Evolutionary conservation across 2,329 filamentous ascomycete species (phyloP), one percentile per base, ranked within the genome.

Genomic region (Madurella mycetomatis): DNA sequence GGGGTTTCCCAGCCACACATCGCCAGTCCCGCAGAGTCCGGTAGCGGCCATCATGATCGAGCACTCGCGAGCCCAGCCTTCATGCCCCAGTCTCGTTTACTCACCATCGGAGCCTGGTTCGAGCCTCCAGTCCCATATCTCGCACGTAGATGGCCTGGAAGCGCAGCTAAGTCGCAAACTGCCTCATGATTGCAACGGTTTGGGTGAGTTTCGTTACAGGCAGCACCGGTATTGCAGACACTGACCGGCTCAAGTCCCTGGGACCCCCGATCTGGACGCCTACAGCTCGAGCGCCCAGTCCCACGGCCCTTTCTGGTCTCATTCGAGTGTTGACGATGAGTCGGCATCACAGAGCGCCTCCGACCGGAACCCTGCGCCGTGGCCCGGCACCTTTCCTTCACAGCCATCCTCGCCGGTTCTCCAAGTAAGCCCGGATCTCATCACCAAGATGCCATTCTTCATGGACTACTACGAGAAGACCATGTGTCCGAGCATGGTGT

Each of bases 381-480:
- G 79, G 75, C 76, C 76, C 9, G 67, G 69, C 13, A 67, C 73
- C 31, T 72, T 76, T 59, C 76, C 79, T 51, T 68, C 70, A 40
- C 75, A 75, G 41, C 70, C 76, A 56, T 76, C 79, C 53, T 69
- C 71, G 19, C 75, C 75, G 18, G 66, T 76, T n/a, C 67, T 71
- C 60, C 80, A 78, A 66, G 73, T 82, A 75, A 77, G 76, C 78
- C 67, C 81, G 67, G 74, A 87, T 70, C 74, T 89, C 64, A 84
- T 89, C 57, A 83, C 86, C 55, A 87, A 90, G 66, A 87, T 95
- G 75, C 86, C 88, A 61, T 95, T 88, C 71, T 86, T 96, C 67
- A 87, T 96, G 76, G 88, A 95, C 68, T 96, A 96, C 72, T 96
- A 95, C 72, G 87, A 92, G 67, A 91, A 90, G 70, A 88, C 90